phyloP scores from a whole-genome alignment of 2,329 filamentous ascomycete genomes.

The Hypoxylon sp. region DNA sequence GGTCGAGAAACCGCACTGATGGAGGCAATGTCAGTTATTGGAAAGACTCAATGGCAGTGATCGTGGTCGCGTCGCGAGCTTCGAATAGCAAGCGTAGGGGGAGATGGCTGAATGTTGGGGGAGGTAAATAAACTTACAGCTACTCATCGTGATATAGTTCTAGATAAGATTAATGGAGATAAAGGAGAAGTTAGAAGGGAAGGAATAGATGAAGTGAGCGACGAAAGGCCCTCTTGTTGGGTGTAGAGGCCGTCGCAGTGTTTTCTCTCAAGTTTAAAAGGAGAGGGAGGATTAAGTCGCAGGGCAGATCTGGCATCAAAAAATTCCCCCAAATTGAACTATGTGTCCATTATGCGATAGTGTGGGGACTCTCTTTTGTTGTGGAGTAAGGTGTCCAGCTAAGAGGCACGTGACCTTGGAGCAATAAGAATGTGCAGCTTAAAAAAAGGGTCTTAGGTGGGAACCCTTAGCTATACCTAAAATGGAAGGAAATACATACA shows the following conservation, averaged over 20 bases:
- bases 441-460: slow-evolving; percentile 7
- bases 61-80: slow-evolving; percentile 40
- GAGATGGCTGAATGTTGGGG: slow-evolving; percentile 17
- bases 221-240: slow-evolving; percentile 49
- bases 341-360: slow-evolving; percentile 53
- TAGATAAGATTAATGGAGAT: slow-evolving; percentile 44
- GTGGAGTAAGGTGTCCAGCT: slow-evolving; percentile 44
- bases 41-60: slow-evolving; percentile 43
- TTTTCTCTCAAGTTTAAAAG: slow-evolving; percentile 51
- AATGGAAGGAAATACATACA: slow-evolving; percentile 17
- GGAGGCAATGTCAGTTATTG: slow-evolving; percentile 45
- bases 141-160: slow-evolving; percentile 55
- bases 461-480: slow-evolving; percentile 14
- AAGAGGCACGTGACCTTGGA: not conserved
- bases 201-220: slow-evolving; percentile 45
- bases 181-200: slow-evolving; percentile 45
- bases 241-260: slow-evolving; percentile 53
- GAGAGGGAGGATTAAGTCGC: slow-evolving; percentile 44
- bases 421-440: not conserved
- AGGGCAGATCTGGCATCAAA: slow-evolving; percentile 54
- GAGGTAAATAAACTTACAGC: slow-evolving; percentile 54
- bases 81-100: slow-evolving; percentile 8
- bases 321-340: slow-evolving; percentile 52
- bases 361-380: slow-evolving; percentile 1
- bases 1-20: slow-evolving; percentile 97